A percentile compares a stretch with the other conserved stretches of the same genome.
phyloP scores from a whole-genome alignment of 2,329 filamentous ascomycete genomes.

The Cercospora zeae-maydis region DNA sequence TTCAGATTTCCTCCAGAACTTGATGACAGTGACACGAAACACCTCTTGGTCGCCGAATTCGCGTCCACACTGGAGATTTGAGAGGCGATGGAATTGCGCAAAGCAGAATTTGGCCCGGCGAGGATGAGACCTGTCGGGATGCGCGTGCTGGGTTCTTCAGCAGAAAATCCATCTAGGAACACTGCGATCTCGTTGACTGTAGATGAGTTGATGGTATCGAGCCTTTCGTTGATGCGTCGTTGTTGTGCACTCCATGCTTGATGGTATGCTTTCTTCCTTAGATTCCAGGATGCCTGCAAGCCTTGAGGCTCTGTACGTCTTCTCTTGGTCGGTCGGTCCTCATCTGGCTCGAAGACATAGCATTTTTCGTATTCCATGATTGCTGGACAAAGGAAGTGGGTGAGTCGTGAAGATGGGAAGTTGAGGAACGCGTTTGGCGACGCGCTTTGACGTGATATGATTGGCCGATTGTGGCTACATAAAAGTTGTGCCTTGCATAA shows the following conservation, averaged over 20 bases:
- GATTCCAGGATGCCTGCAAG: conserved; percentile 38
- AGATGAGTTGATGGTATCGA: conserved; percentile 41
- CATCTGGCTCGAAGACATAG: conserved; percentile 44
- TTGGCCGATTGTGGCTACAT: background rate
- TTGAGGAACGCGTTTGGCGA: background rate
- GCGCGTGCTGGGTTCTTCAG: conserved; percentile 7
- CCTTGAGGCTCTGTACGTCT: conserved; percentile 36
- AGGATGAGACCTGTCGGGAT: conserved; percentile 54
- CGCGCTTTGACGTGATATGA: background rate
- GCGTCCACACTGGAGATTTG: conserved; percentile 53
- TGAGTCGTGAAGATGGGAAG: background rate
- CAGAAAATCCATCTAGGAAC: conserved; percentile 38
- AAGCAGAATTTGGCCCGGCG: conserved; percentile 74
- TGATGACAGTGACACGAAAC: conserved; percentile 65
- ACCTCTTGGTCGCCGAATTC: conserved; percentile 46
- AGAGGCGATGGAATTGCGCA: conserved; percentile 69
- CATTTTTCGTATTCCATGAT: conserved; percentile 50
- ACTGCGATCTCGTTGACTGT: conserved; percentile 39
- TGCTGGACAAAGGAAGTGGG: too few species aligned
- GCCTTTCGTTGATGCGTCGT: conserved; percentile 55
- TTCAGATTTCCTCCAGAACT: conserved; percentile 72
- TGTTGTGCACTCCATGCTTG: conserved; percentile 64
- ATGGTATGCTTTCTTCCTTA: conserved; percentile 60
- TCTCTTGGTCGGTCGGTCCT: conserved; percentile 41
- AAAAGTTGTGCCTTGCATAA: background rate